phyloP scores from a whole-genome alignment of 768 basidiomycete species.

The Rhodotorula graminis region DNA sequence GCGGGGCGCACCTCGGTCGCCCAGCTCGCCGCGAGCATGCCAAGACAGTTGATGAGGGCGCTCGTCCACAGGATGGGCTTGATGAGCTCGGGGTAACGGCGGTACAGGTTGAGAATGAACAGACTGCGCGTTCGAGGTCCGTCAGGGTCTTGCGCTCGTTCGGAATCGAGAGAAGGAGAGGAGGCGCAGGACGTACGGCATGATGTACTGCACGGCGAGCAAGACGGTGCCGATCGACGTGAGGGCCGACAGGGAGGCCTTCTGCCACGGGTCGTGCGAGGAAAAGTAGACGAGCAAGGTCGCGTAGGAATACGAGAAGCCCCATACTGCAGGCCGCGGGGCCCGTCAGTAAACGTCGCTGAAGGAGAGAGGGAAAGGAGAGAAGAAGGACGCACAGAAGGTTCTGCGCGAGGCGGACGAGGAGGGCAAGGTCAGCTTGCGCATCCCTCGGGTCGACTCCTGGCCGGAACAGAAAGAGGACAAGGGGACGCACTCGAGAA shows the following conservation, averaged over 20 bases:
- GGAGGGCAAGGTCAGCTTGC: too few relatives aligned
- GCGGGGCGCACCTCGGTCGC: conserved; percentile 13
- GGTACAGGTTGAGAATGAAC: conserved; percentile 20
- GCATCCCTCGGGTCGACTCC: too few relatives aligned
- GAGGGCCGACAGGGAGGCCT: conserved; percentile 9
- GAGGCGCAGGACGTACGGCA: neutral
- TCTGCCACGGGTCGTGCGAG: conserved; percentile 14
- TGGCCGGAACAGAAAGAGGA: too few relatives aligned
- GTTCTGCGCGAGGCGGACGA: too few relatives aligned
- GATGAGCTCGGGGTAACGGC: conserved; percentile 33
- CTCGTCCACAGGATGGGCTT: conserved; percentile 3
- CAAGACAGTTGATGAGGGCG: conserved; percentile 2
- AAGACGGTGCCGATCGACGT: conserved; percentile 21
- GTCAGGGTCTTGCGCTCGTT: too few relatives aligned
- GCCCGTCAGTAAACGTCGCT: neutral
- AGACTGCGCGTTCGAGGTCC: too few relatives aligned
- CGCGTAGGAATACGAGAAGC: conserved; percentile 16
- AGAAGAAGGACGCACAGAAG: too few relatives aligned
- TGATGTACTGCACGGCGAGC: conserved; percentile 25
- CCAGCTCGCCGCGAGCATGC: conserved; percentile 27
- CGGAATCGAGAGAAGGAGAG: too few relatives aligned
- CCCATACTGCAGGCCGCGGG: neutral
- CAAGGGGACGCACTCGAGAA: conserved; percentile 14
- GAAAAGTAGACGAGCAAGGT: conserved; percentile 26
- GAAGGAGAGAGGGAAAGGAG: neutral